These are phyloP conservation scores for Quercus tomentella DNA, from an alignment of 331 rosid species.

Conservation along the genomic window DNA sequence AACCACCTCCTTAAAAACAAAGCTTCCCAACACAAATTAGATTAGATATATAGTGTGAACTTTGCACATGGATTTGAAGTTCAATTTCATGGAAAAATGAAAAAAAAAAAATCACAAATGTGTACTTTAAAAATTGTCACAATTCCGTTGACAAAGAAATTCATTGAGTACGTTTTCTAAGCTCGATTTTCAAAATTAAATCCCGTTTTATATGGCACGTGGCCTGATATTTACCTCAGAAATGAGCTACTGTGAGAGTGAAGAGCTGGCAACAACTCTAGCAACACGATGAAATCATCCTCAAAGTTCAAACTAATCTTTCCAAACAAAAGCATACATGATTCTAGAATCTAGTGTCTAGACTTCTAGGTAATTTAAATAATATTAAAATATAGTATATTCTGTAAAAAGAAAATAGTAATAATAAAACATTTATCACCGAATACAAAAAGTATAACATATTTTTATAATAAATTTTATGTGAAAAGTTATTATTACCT, in stretches of 20 bases:
- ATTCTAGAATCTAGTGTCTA: too few species aligned
- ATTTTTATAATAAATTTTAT: too few species aligned
- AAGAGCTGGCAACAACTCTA: too few species aligned
- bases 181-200: not conserved
- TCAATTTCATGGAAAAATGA: not conserved
- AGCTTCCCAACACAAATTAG: not conserved
- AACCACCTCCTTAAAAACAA: not conserved
- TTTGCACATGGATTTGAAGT: not conserved
- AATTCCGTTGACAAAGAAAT: not conserved
- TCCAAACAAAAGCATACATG: too few species aligned
- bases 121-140: not conserved
- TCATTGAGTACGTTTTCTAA: not conserved
- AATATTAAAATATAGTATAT: too few species aligned
- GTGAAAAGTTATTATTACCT: fast-evolving
- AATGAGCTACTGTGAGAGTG: not conserved
- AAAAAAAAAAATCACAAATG: not conserved
- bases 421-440: too few species aligned
- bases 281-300: too few species aligned
- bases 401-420: too few species aligned
- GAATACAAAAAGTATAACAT: too few species aligned
- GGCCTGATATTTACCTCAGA: not conserved
- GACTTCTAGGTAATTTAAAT: too few species aligned
- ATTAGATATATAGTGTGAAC: too few species aligned
- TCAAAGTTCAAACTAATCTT: too few species aligned
- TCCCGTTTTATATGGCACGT: not conserved